Evolutionary conservation across 768 basidiomycete species (phyloP).

Genomic region (Russula lepida): DNA sequence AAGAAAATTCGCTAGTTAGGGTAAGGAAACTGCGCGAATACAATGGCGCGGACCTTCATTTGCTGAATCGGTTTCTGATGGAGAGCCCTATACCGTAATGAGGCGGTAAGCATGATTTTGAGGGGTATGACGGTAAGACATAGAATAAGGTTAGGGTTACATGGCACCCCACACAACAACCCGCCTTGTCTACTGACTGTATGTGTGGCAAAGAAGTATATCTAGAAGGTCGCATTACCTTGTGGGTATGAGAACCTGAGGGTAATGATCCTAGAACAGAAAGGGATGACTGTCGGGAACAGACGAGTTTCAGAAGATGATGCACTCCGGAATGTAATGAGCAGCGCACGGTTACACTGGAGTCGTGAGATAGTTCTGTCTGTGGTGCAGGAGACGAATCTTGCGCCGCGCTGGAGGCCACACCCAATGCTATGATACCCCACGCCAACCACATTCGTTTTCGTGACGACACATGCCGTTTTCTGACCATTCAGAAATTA

Average conservation of each 20-base stretch:
- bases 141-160: conserved; percentile 18
- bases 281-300: not conserved
- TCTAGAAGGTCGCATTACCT: not conserved
- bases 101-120: not conserved
- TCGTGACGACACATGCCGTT: conserved; percentile 11
- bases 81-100: not conserved
- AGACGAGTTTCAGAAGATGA: not conserved
- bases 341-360: conserved; percentile 3
- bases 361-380: not conserved
- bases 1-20: not conserved
- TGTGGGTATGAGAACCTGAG: conserved; percentile 2
- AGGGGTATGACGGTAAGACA: not conserved
- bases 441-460: conserved; percentile 29
- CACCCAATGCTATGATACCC: conserved; percentile 26
- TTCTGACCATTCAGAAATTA: conserved; percentile 3
- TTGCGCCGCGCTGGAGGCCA: conserved; percentile 21
- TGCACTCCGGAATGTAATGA: not conserved
- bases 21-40: not conserved
- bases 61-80: conserved; percentile 10
- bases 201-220: not conserved
- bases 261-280: not conserved
- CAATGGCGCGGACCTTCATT: conserved; percentile 16
- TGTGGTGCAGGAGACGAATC: conserved; percentile 12
- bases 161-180: not conserved
- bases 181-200: not conserved